Evolutionary conservation across 257 asterid species (phyloP).

Genomic region (Fraxinus cuspidata): DNA sequence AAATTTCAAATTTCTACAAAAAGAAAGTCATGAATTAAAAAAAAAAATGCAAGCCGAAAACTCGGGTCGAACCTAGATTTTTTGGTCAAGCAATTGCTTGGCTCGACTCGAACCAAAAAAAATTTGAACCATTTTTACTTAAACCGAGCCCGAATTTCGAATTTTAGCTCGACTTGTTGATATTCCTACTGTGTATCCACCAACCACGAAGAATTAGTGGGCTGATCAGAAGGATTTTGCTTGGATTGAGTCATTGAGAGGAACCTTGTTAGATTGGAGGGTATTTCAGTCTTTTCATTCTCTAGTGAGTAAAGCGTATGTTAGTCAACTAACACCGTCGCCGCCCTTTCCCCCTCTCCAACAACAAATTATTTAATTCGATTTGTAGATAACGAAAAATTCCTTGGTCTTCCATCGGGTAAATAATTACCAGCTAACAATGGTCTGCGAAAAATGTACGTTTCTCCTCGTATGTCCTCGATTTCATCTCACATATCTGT

Average conservation of each 20-base stretch:
- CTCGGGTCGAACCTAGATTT: no score
- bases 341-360: not conserved
- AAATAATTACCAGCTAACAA: conserved; percentile 23
- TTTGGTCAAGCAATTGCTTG: no score
- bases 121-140: no score
- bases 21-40: no score
- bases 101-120: no score
- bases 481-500: not conserved
- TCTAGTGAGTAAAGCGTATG: not conserved
- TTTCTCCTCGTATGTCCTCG: not conserved
- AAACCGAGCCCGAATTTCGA: no score
- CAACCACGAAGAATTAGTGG: conserved; percentile 62
- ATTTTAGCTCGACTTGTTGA: no score
- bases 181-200: no score
- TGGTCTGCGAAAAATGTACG: conserved; percentile 95
- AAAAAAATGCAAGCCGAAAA: no score
- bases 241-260: conserved; percentile 92
- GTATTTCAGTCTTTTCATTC: not conserved
- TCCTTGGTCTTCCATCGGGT: conserved; percentile 8
- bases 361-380: not conserved
- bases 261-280: conserved; percentile 26
- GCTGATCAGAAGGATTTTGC: conserved; percentile 68
- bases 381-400: no score
- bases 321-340: not conserved
- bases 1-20: no score